These are phyloP conservation scores for Aspergillus taichungensis DNA, from an alignment of 495 filamentous ascomycete genomes.

Conservation along the genomic window DNA sequence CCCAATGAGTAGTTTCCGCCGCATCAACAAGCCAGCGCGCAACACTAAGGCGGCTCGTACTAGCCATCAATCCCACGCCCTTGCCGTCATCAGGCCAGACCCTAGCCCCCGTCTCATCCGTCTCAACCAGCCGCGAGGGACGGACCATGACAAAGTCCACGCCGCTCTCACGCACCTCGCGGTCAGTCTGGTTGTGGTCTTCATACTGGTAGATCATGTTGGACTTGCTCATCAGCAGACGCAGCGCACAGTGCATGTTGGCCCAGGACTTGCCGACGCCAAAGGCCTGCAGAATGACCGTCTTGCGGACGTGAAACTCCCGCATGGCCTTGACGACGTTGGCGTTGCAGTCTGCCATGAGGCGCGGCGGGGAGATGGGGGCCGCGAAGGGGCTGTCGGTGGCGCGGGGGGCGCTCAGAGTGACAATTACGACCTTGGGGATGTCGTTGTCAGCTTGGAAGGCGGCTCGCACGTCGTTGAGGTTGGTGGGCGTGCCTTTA, in stretches of 20 bases:
- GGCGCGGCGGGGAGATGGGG: slow-evolving; percentile 30
- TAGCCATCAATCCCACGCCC: slow-evolving; percentile 19
- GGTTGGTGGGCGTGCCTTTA: slow-evolving; percentile 30
- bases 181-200: slow-evolving; percentile 34
- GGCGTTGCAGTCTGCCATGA: slow-evolving; percentile 37
- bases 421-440: slow-evolving; percentile 34
- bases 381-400: slow-evolving; percentile 38
- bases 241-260: slow-evolving; percentile 31
- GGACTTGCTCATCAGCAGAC: slow-evolving; percentile 32
- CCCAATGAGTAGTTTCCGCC: slow-evolving; percentile 11
- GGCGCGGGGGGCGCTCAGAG: slow-evolving; percentile 33
- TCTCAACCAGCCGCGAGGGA: slow-evolving; percentile 27
- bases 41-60: slow-evolving; percentile 18
- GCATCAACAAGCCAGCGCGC: slow-evolving; percentile 19
- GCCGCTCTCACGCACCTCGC: slow-evolving; percentile 29
- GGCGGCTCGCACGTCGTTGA: slow-evolving; percentile 27
- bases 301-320: slow-evolving; percentile 26
- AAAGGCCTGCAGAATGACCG: slow-evolving; percentile 38
- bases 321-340: slow-evolving; percentile 33
- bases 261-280: slow-evolving; percentile 39
- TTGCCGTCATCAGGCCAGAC: slow-evolving; percentile 22
- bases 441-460: slow-evolving; percentile 16
- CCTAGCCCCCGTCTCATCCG: slow-evolving; percentile 8
- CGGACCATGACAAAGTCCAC: slow-evolving; percentile 37
- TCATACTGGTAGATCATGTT: slow-evolving; percentile 38